Percentiles rank a stretch among this genome's conserved stretches.
Evolutionary conservation across 2,329 filamentous ascomycete species (phyloP).

Genomic region (Purpureocillium lavendulum): DNA sequence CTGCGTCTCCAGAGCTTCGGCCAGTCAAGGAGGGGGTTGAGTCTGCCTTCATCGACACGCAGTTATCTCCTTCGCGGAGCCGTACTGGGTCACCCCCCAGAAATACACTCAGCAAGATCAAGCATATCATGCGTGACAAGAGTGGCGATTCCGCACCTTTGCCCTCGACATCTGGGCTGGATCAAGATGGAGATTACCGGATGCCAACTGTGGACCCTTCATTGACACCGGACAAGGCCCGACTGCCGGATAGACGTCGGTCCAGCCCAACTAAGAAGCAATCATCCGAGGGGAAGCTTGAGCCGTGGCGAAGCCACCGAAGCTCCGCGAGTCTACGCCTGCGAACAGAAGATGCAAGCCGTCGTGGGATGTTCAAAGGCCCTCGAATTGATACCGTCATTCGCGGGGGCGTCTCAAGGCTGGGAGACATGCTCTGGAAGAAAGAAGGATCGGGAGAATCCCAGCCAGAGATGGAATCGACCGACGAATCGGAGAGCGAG

Average conservation of each 20-base stretch:
- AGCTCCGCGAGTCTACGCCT: slow-evolving; percentile 41
- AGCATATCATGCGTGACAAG: slow-evolving; percentile 46
- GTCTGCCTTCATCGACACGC: slow-evolving; percentile 52
- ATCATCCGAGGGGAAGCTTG: slow-evolving; percentile 15
- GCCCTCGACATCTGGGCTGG: slow-evolving; percentile 21
- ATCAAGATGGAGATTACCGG: slow-evolving; percentile 21
- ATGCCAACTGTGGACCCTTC: slow-evolving; percentile 17
- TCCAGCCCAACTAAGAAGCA: slow-evolving; percentile 22
- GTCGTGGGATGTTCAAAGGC: slow-evolving; percentile 68
- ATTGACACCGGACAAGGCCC: slow-evolving; percentile 14
- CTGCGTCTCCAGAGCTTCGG: slow-evolving; percentile 45
- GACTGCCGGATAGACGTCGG: slow-evolving; percentile 6
- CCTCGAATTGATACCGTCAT: slow-evolving; percentile 67
- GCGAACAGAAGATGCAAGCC: slow-evolving; percentile 22
- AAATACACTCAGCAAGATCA: slow-evolving; percentile 49
- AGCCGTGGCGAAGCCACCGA: slow-evolving; percentile 26
- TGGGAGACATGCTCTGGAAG: slow-evolving; percentile 50
- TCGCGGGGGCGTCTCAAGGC: slow-evolving; percentile 46
- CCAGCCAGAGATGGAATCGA: slow-evolving; percentile 29
- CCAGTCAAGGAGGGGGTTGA: slow-evolving; percentile 38
- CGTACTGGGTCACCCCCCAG: slow-evolving; percentile 55
- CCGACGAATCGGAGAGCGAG: slow-evolving; percentile 42
- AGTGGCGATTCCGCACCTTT: slow-evolving; percentile 33
- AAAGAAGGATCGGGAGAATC: slow-evolving; percentile 32
- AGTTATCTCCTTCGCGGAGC: slow-evolving; percentile 55